Base-by-base conservation (phyloP, 1,284 basidiomycete genomes). In the Mycena sp. region DNA sequence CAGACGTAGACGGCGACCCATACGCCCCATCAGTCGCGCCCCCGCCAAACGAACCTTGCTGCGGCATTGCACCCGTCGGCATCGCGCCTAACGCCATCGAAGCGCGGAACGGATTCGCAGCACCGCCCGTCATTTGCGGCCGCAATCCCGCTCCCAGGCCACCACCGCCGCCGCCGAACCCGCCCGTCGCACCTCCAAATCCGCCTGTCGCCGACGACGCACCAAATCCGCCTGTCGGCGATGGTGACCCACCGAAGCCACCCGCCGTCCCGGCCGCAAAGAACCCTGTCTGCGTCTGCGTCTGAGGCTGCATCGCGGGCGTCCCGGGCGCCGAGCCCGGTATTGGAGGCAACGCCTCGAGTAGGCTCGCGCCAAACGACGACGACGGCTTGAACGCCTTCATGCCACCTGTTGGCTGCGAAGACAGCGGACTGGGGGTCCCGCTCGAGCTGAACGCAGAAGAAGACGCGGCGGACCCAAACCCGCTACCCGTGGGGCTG, bases 311-410 rank as follows among this genome's bases (percentile, higher is more conserved):
- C 32, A 9, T 7, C 32, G 32, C 32, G 26, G 88, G 84, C 19
- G 87, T 85, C 6, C 78, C 78, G 0, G 85, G 77, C 2, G 77
- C 75, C 10, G 89, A 87, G 30, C 85, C 85, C 14, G 89, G 85
- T 58, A 90, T 87, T 10, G 92, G 82, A 3, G 94, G 93, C 26
- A 97, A 78, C 1, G 88, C 87, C 63, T 94, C 92, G 58, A 96
- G 76, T 30, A 97, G 76, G 16, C 88, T 87, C 38, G 92, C 89
- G 32, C 96, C 96, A 74, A 98, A 98, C 30, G 88, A 91, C 1
- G 92, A 94, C 0, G 92, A 87, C 2, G 96, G 96, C 76, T 96
- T 95, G 86, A 98, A 98, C 2, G 93, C 85, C 76, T 94, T 96
- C 68, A 98, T 79, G 2, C 90, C 92, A 26, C 96, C 96, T 1